Evolutionary conservation across 306 rosid genomes (phyloP), one percentile per base, ranked within the genome.

Genomic region (Cicer yamashitae): DNA sequence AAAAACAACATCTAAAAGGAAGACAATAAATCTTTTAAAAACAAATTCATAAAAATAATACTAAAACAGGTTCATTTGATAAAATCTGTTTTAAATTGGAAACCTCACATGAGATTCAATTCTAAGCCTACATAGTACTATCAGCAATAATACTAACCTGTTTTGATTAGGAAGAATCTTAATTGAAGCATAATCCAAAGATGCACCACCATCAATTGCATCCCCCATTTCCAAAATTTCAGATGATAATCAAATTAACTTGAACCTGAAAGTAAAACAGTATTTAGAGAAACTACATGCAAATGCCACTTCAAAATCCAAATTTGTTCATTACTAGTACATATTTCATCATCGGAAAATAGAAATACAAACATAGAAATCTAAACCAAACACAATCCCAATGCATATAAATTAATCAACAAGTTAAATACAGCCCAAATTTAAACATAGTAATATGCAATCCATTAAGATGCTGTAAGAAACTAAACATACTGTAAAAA

Each of bases 161-260:
- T 91, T 87, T 78, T 86, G 81, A 12, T 81, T 59, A 0, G 92
- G 96, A 34, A 89, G 89, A 83, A 92, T 86, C 75, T 77, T 86
- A 83, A 94, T 76, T 37, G 86, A 86, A 84, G 90, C 96, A 71
- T 75, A 90, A 77, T 88, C 91, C 78, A 94, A 82, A 43, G 89
- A 78, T 14, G 67, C 79, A 77, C 73, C 80, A 15, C 77, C 94
- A 75, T 83, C 87, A 10, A 87, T 58, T 0, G 75, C 87, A 72
- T 74, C 85, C 78, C 57, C 93, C 98, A 94, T 94, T 77, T 80
- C 77, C n/a, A 79, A 60, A 51, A 67, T 63, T 75, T 57, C 4
- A 70, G 53, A 60, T 68, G 70, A 66, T 75, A 82, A 81, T 51
- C 63, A 74, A 52, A 67, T 56, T 53, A 82, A 62, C 71, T 86